These are phyloP conservation scores for Cladosporium sp. DNA, from an alignment of 2,329 filamentous ascomycete genomes.

Conservation along the genomic window DNA sequence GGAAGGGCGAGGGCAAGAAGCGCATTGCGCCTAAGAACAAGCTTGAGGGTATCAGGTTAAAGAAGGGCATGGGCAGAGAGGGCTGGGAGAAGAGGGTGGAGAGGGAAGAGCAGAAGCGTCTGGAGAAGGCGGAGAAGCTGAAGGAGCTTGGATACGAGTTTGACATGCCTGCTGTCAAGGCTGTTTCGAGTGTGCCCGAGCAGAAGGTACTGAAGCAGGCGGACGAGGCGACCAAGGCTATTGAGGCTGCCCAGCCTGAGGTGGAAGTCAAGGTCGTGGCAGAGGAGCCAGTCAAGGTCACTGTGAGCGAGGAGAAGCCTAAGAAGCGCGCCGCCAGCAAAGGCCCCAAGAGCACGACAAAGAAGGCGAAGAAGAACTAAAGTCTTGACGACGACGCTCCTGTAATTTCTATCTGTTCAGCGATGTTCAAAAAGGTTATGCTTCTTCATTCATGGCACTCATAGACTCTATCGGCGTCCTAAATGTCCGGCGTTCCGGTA, in stretches of 20 bases:
- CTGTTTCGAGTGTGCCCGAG: conserved; percentile 52
- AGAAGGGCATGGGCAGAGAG: conserved; percentile 70
- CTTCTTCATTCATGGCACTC: conserved; percentile 18
- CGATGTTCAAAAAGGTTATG: conserved; percentile 7
- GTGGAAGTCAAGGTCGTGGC: conserved; percentile 19
- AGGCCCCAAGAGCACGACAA: conserved; percentile 38
- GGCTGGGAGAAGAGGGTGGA: conserved; percentile 77
- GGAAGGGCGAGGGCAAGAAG: conserved; percentile 85
- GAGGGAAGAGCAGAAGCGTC: conserved; percentile 71
- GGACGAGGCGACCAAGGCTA: conserved; percentile 39
- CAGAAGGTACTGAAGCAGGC: conserved; percentile 46
- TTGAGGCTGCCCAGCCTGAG: conserved; percentile 32
- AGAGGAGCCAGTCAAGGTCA: conserved; percentile 25
- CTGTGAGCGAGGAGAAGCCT: conserved; percentile 39
- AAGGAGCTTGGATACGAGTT: conserved; percentile 84
- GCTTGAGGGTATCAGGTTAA: conserved; percentile 75
- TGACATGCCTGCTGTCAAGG: conserved; percentile 71
- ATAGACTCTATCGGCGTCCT: conserved; percentile 12
- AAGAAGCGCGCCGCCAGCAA: conserved; percentile 38
- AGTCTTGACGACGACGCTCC: conserved; percentile 2
- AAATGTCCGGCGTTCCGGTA: conserved; percentile 10
- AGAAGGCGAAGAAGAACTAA: conserved; percentile 25
- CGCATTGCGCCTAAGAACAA: conserved; percentile 86
- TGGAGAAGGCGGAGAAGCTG: conserved; percentile 70
- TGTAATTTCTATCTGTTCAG: conserved; percentile 18